Conservation (phyloP, 139 green algal genomes). For the Chlamydomonas incerta region DNA sequence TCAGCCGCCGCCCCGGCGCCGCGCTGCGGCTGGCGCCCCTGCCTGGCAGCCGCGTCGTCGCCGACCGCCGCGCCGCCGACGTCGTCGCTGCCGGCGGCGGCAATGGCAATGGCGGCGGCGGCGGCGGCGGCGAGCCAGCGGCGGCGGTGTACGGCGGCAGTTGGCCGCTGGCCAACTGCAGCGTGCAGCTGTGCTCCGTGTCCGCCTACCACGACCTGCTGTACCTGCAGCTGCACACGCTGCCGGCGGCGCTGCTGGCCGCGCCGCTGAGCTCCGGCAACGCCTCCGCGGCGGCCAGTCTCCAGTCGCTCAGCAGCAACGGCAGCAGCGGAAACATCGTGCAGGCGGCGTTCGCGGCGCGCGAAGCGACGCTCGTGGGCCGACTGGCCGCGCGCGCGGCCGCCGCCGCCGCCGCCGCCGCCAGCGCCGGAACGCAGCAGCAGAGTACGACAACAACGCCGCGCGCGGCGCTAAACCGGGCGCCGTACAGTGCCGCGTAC, state of each 20-base stretch:
- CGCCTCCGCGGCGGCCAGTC: too few relatives aligned
- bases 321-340: too few relatives aligned
- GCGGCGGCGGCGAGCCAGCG: too few relatives aligned
- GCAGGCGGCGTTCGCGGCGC: not conserved
- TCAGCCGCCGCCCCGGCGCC: not conserved
- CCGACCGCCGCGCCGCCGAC: too few relatives aligned
- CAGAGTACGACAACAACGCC: too few relatives aligned
- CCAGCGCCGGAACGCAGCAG: not conserved
- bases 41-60: not conserved
- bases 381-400: not conserved
- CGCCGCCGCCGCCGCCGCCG: not conserved
- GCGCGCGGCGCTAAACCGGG: not conserved
- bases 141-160: too few relatives aligned
- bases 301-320: too few relatives aligned
- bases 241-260: not conserved
- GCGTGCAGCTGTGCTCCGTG: not conserved
- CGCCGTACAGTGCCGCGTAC: not conserved
- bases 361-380: not conserved
- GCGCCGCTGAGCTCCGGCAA: not conserved
- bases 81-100: not conserved
- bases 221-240: not conserved
- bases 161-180: not conserved
- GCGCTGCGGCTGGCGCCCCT: not conserved
- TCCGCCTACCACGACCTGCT: constrained; percentile 2
- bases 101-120: too few relatives aligned